Evolutionary conservation across 345 rosid species (phyloP).

Genomic region (Eucalyptus lansdowneana): DNA sequence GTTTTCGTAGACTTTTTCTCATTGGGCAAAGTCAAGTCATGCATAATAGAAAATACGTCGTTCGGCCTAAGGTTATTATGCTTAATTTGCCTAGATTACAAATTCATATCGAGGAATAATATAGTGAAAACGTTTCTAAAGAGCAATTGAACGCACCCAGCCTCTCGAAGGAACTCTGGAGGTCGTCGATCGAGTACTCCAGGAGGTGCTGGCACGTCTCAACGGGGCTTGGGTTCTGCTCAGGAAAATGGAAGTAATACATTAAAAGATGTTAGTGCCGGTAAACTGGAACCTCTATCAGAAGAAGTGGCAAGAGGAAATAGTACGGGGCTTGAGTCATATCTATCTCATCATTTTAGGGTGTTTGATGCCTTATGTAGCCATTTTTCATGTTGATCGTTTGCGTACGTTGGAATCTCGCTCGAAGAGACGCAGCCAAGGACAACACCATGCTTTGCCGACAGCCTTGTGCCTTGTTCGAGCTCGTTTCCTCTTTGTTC

Average conservation of each 20-base stretch:
- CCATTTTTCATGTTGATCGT: not conserved
- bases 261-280: conserved; percentile 5
- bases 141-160: no score
- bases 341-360: conserved; percentile 8
- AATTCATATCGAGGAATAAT: no score
- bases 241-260: not conserved
- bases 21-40: not conserved
- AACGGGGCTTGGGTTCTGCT: not conserved
- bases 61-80: not conserved
- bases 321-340: conserved; percentile 10
- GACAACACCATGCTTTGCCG: not conserved
- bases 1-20: not conserved
- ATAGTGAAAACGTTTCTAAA: no score
- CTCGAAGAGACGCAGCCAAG: not conserved
- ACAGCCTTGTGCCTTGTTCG: not conserved
- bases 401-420: not conserved
- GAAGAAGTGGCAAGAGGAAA: not conserved
- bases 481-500: not conserved
- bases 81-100: no score
- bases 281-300: not conserved
- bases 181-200: no score
- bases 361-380: not conserved
- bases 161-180: no score
- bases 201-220: no score
- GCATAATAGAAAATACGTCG: not conserved